Base-by-base conservation (phyloP, 257 asterid genomes). In the Thymus quinquecostatus region DNA sequence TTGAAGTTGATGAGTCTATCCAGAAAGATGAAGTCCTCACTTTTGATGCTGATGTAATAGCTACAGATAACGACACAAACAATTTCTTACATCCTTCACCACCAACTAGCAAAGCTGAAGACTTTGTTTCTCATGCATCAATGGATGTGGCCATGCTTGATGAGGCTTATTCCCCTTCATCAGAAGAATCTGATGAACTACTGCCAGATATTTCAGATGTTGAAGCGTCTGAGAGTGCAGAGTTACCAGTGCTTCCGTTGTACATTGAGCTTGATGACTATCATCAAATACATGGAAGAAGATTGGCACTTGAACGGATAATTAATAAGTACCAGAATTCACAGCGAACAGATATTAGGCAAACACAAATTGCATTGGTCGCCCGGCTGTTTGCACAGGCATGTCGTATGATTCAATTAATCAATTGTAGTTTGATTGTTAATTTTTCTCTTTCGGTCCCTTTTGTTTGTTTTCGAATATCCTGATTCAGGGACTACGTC, bases 371-470 rank as follows among this genome's bases (percentile, higher is more conserved):
- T 82, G 86, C 89, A 68, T 78, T 95, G 83, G 86, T 92, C 63
- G 92, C 98, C 65, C 90, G 97, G 60, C 84, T 95, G 88, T 88
- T 90, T 75, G 95, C 96, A 57, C 97, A 85, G 98, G 98, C 93
- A 70, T 83, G 85, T 60, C 69, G 60, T 71, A 61, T 54, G 80
- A 53, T 49, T 74, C 73, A 71, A 33, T 75, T 66, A 62, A 66
- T 64, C 68, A 43, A 64, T 71, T 75, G 71, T 50, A 76, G 67
- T 66, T 64, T 56, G 68, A 59, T 64, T 58, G 64, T 64, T 70
- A 7, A 29, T 62, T 29, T 65, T 27, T 33, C 21, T 34, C 50
- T 51, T 76, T 21, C 27, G n/a, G 5, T 60, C 54, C 43, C 7
- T 56, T 59, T 68, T 76, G 72, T 65, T 71, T 67, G 51, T 49